These are phyloP conservation scores for Trichocomaceae sp. DNA, from an alignment of 2,329 filamentous ascomycete genomes.

Conservation along the genomic window DNA sequence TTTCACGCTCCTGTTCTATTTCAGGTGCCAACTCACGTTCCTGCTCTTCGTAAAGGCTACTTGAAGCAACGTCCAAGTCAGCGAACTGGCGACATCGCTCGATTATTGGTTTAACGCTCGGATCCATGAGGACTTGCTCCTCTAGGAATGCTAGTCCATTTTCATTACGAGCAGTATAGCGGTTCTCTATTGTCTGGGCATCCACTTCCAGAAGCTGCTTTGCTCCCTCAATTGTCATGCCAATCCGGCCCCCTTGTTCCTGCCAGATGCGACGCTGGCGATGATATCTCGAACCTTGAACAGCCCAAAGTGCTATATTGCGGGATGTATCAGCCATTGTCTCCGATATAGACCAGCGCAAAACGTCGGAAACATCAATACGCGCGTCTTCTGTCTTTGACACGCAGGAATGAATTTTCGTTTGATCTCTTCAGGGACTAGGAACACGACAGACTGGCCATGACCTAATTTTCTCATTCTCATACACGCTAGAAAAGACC, in stretches of 20 bases:
- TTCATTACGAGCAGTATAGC: background rate
- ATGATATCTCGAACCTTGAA: slow-evolving; percentile 51
- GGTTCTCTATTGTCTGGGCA: slow-evolving; percentile 32
- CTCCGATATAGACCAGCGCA: slow-evolving; percentile 55
- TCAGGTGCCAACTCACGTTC: background rate
- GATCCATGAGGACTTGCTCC: background rate
- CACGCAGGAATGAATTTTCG: slow-evolving; percentile 40
- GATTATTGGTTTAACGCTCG: background rate
- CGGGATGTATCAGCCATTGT: slow-evolving; percentile 47
- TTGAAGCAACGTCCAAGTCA: background rate
- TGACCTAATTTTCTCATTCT: slow-evolving; percentile 62
- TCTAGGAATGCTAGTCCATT: background rate
- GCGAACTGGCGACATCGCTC: background rate
- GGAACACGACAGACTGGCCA: slow-evolving; percentile 60
- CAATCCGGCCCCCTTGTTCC: background rate
- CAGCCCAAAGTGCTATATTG: slow-evolving; percentile 54
- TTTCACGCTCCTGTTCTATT: background rate
- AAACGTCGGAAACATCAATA: slow-evolving; percentile 51
- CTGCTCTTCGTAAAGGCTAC: background rate
- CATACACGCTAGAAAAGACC: slow-evolving; percentile 51
- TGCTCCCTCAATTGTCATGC: slow-evolving; percentile 34
- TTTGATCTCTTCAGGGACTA: slow-evolving; percentile 54
- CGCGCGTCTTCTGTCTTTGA: background rate
- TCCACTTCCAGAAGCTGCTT: slow-evolving; percentile 45
- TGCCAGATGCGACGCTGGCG: slow-evolving; percentile 24